Base-by-base conservation (phyloP, 495 filamentous ascomycete genomes). In the Podospora pseudocomata region DNA sequence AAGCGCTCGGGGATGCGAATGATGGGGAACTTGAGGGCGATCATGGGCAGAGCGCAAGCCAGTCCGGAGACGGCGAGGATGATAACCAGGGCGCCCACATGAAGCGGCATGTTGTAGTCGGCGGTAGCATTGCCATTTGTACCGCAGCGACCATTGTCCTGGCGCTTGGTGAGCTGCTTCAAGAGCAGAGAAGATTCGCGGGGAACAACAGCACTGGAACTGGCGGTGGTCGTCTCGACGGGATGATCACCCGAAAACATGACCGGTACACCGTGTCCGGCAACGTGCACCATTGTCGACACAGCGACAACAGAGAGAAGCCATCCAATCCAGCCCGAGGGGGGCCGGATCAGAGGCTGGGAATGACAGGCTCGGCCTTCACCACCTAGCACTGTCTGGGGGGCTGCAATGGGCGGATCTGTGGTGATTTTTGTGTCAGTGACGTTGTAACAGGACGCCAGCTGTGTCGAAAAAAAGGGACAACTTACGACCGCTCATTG, bases 71-170 rank as follows among this genome's bases (percentile, higher is more conserved):
- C 79, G 16, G 79, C 78, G 16, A 94, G 80, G 49, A 94, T 91
- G 63, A 94, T 80, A 75, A 93, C 82, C 20, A 94, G 80, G 11
- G 91, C 91, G 73, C 89, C 86, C 58, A 92, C 87, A 77, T 94
- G 91, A 30, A 90, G 78, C 0, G 88, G 76, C 9, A 85, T 88
- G 70, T 92, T 87, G 75, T 91, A 92, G 26, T 78, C 77, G 67
- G 85, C 86, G 27, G 53, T 28, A 63, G 44, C 53, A 69, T 64
- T 49, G 34, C 28, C 61, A 27, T 60, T 63, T 68, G 67, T 30
- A 39, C 56, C 70, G 59, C 73, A 73, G 15, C 39, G 39, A 49
- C n/a, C 30, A 49, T 2, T 16, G 18, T 68, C 64, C 56, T 70
- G 56, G 30, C 73, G 68, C 23, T 67, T 66, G 49, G 49, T 16